These are phyloP conservation scores for Streptanthus diversifolius DNA, from an alignment of 345 rosid genomes.

Conservation along the genomic window DNA sequence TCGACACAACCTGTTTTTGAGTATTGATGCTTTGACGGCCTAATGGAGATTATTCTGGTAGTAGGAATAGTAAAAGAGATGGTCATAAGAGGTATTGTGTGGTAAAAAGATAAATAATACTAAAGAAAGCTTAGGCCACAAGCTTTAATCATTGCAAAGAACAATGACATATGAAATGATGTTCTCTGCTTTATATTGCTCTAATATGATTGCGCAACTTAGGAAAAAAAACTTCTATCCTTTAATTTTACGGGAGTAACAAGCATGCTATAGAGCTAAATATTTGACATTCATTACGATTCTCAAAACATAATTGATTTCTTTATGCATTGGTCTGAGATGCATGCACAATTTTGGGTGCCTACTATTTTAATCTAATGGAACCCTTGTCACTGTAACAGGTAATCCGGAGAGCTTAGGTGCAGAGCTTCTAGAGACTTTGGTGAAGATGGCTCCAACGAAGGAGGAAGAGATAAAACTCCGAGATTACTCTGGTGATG, in stretches of 20 bases:
- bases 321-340: background rate
- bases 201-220: conserved; percentile 15
- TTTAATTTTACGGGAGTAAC: background rate
- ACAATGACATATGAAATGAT: conserved; percentile 9
- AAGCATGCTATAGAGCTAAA: conserved; percentile 2
- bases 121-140: conserved; percentile 21
- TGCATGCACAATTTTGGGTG: background rate
- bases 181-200: conserved; percentile 28
- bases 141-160: conserved; percentile 27
- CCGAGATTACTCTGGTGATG: conserved; percentile 67
- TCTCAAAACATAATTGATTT: background rate
- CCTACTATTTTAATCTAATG: background rate
- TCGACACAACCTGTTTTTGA: background rate
- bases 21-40: background rate
- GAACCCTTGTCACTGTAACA: conserved; percentile 30
- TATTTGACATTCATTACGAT: background rate
- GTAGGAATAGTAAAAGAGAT: conserved; percentile 5
- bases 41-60: background rate
- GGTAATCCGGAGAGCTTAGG: conserved; percentile 90
- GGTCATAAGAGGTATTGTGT: background rate
- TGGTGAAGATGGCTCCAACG: conserved; percentile 97
- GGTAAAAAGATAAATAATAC: background rate
- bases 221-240: background rate
- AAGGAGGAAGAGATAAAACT: conserved; percentile 97
- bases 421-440: conserved; percentile 86